Evolutionary conservation across 2,329 filamentous ascomycete species (phyloP).

Genomic region (Sarocladium strictum): DNA sequence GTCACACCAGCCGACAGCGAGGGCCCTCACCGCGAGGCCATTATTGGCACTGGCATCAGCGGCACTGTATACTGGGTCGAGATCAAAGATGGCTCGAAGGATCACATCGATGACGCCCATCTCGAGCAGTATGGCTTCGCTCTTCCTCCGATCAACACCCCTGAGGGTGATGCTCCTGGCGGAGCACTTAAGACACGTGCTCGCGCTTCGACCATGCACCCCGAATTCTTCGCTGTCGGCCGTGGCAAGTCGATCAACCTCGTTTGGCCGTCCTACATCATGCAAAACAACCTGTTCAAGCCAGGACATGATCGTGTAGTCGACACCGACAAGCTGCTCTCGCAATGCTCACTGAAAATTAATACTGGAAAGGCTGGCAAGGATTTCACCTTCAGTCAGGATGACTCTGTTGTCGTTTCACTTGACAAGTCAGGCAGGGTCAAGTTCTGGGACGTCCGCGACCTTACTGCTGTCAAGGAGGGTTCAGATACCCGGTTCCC

Average conservation of each 20-base stretch:
- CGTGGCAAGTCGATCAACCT: conserved; percentile 95
- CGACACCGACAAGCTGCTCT: conserved; percentile 81
- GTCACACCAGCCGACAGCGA: conserved; percentile 54
- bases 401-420: conserved; percentile 89
- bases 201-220: conserved; percentile 80
- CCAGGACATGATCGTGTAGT: conserved; percentile 62
- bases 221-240: conserved; percentile 91
- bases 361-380: conserved; percentile 97
- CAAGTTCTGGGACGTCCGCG: conserved; percentile 96
- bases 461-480: conserved; percentile 55
- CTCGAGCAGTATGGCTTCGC: conserved; percentile 83
- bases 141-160: conserved; percentile 77
- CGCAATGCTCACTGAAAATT: conserved; percentile 85
- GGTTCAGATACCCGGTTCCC: conserved; percentile 44
- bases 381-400: conserved; percentile 95
- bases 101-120: conserved; percentile 71
- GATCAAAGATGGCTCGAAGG: conserved; percentile 69
- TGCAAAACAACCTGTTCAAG: conserved; percentile 59
- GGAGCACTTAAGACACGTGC: conserved; percentile 94
- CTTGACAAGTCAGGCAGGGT: conserved; percentile 94
- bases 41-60: conserved; percentile 89
- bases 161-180: conserved; percentile 85
- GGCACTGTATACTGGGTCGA: conserved; percentile 96
- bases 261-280: conserved; percentile 62
- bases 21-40: conserved; percentile 63